Base-by-base conservation (phyloP, 169 alveolate species). In the Eimeria maxima region DNA sequence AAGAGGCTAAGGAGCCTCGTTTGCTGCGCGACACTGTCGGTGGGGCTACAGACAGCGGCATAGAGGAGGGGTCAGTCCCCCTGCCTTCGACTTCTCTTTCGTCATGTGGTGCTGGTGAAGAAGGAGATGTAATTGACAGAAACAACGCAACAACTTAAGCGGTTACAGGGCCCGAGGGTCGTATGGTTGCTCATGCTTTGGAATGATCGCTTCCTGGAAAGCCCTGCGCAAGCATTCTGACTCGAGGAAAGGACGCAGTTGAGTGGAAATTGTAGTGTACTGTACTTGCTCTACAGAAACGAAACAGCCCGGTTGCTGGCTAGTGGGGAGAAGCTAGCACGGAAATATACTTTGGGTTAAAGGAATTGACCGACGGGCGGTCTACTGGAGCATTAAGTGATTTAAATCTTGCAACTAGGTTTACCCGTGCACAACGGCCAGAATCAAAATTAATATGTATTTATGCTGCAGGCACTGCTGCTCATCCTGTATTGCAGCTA, bases 11-110 rank as follows among this genome's bases (percentile, higher is more conserved):
- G 63, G 65, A 45, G 14, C 18, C 87, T 60, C 65, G 63, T 20
- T 44, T 47, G 87, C 87, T 76, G 10, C 42, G 42, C 87, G 20
- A 63, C 87, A 47, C 50, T n/a, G 50, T 47, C 80, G 47, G 20
- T 29, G 80, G n/a, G 80, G 47, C 10, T 16, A 33, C 60, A 44
- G 60, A 76, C 65, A 76, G 87, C 87, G 20, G 65, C 87, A 10
- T 29, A 65, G 44, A 4, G 44, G 27, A 50, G 8, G 60, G 42
- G 44, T 76, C 87, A 4, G n/a, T 45, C 22, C 65, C 55, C 10
- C 65, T 20, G 65, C 0, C 87, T 20, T 42, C 65, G 18, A 42
- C 65, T 20, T 4, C 87, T 1, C 33, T 47, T 7, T 6, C 65
- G 33, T 20, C 60, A 5, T 24, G 57, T 45, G 87, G 24, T 44